Evolutionary conservation across 163 green algal species (phyloP).

Genomic region (Scenedesmus sp.): DNA sequence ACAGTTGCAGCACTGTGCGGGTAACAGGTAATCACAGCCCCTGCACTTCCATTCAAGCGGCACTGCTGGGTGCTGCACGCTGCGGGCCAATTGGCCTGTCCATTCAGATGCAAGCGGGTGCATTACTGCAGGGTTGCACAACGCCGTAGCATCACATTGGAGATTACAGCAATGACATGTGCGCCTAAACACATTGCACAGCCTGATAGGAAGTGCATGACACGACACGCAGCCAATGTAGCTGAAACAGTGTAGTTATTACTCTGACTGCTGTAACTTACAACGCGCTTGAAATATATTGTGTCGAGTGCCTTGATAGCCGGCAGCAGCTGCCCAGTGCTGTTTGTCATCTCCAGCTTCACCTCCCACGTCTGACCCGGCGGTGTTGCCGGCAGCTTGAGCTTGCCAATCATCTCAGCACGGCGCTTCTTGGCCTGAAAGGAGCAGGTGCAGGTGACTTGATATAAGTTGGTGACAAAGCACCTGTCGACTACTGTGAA

Average conservation of each 20-base stretch:
- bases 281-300: slow-evolving; percentile 18
- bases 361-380: slow-evolving; percentile 36
- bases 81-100: no score
- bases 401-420: background rate
- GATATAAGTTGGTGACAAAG: no score
- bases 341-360: slow-evolving; percentile 8
- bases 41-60: background rate
- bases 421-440: background rate
- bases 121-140: background rate
- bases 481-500: no score
- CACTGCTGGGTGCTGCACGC: background rate
- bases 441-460: no score
- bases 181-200: no score
- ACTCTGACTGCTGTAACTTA: background rate
- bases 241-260: background rate
- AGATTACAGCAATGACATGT: no score
- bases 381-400: slow-evolving; percentile 7
- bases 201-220: no score
- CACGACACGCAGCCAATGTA: no score
- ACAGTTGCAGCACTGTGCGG: background rate
- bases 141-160: no score
- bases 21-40: no score
- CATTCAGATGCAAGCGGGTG: no score
- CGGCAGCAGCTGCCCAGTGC: background rate
- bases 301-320: slow-evolving; percentile 29